Evolutionary conservation across 2,329 filamentous ascomycete genomes (phyloP), one percentile per base, ranked within the genome.

Genomic region (Trichoderma sp.): DNA sequence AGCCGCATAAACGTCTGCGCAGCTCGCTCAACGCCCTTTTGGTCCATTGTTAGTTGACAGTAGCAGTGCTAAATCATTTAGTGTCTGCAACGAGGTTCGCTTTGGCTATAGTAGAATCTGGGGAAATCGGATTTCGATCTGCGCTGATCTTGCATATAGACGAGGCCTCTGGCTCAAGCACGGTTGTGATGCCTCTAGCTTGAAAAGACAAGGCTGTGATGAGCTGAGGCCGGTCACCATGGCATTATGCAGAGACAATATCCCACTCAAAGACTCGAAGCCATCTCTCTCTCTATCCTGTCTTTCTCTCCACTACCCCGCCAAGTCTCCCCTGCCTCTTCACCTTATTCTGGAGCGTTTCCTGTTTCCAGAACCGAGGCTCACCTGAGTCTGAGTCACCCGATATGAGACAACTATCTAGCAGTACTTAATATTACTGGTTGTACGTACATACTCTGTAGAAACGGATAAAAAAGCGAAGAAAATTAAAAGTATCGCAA

Each of bases 301-400:
- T 13, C 8, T 49, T 55, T 27, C 27, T 35, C 33, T 29, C 16
- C 6, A 16, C 13, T 27, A 14, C 14, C 52, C 21, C 52, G 52
- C 52, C 52, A 56, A 56, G 52, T 10, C 27, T 5, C 19, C 10
- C 7, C 33, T 27, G 31, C 52, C 27, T 31, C 27, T 56, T 56
- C 52, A 33, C 52, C 52, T 56, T 56, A 16, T 16, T 56, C 19
- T 56, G 52, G 6, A 19, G 31, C 29, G 16, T 21, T 35, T 31
- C 31, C 33, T n/a, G 31, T 58, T 53, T 58, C 31, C 55, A 35
- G 31, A 3, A n/a, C 52, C 52, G 52, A 31, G 16, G 3, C 52
- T 56, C 52, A 56, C 52, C 52, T 56, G 52, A 29, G 52, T 56
- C 27, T 53, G 47, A 49, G 47, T 49, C 47, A 49, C 52, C 27